phyloP scores from a whole-genome alignment of 345 rosid genomes.

The Cardamine occulta region DNA sequence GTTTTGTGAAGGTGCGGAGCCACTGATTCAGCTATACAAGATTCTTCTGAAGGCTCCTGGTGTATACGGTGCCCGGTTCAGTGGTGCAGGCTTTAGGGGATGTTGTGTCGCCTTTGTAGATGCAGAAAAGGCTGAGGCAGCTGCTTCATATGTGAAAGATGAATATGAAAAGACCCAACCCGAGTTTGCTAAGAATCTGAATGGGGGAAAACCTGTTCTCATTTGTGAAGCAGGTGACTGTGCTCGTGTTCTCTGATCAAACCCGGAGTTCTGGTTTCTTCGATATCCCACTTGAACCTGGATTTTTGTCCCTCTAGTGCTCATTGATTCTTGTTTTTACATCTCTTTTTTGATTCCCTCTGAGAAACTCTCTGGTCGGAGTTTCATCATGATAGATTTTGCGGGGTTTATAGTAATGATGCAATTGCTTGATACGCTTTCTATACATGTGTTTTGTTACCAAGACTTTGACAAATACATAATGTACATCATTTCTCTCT shows the following conservation, averaged over 20 bases:
- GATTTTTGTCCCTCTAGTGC: background rate
- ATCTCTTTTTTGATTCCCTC: constrained; percentile 13
- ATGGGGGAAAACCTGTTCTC: constrained; percentile 52
- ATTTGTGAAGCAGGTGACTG: constrained; percentile 74
- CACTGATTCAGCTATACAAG: constrained; percentile 73
- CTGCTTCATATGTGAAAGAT: constrained; percentile 61
- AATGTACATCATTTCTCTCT: constrained; percentile 4
- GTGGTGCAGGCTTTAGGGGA: constrained; percentile 96
- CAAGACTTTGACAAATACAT: background rate
- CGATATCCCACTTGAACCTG: background rate
- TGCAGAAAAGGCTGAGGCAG: constrained; percentile 60
- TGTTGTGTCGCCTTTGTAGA: constrained; percentile 85
- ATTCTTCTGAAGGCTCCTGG: constrained; percentile 80
- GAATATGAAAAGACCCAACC: constrained; percentile 77
- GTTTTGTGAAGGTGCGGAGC: constrained; percentile 68
- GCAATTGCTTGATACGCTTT: background rate
- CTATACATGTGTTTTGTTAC: background rate
- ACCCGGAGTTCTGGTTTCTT: background rate
- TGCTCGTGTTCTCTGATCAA: constrained; percentile 64
- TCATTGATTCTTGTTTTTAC: constrained; percentile 19
- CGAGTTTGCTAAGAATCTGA: constrained; percentile 54
- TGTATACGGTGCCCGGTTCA: constrained; percentile 79
- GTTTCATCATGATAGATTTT: constrained; percentile 7
- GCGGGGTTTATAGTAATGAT: background rate
- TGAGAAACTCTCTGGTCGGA: constrained; percentile 4